Evolutionary conservation across 345 rosid genomes (phyloP).

Genomic region (Dipteronia dyeriana): DNA sequence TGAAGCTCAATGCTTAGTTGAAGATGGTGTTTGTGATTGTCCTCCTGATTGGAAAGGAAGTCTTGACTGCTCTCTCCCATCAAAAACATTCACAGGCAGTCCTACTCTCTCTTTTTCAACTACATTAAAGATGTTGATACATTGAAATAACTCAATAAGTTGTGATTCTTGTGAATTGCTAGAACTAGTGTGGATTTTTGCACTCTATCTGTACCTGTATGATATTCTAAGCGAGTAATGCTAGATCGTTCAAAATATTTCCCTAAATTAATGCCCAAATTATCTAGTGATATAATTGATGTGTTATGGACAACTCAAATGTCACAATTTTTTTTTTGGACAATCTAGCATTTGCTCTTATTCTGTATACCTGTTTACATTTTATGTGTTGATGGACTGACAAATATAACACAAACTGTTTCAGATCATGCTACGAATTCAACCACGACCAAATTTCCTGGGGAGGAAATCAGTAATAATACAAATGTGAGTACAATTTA

Average conservation of each 20-base stretch:
- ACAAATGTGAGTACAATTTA: slow-evolving; percentile 21
- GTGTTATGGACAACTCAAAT: not conserved
- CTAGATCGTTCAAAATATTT: too few species aligned
- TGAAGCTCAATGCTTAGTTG: slow-evolving; percentile 26
- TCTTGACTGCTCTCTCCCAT: slow-evolving; percentile 32
- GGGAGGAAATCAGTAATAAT: not conserved
- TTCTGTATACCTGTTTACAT: not conserved
- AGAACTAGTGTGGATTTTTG: too few species aligned
- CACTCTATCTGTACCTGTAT: too few species aligned
- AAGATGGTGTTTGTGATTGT: slow-evolving; percentile 27
- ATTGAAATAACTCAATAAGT: too few species aligned
- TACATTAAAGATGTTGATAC: too few species aligned
- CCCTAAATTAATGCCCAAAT: too few species aligned
- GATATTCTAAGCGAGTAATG: too few species aligned
- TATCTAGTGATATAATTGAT: too few species aligned
- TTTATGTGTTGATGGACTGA: not conserved
- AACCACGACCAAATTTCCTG: slow-evolving; percentile 3
- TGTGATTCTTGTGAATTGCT: too few species aligned
- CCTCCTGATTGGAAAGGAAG: slow-evolving; percentile 32
- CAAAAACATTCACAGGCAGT: slow-evolving; percentile 21
- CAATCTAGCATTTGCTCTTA: too few species aligned
- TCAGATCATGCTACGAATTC: slow-evolving; percentile 23
- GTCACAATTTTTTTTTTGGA: too few species aligned
- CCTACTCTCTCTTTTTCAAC: too few species aligned
- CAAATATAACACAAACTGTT: not conserved